Base-by-base conservation (phyloP, 176 grass and related monocot genomes). In the Aegilops longissima region DNA sequence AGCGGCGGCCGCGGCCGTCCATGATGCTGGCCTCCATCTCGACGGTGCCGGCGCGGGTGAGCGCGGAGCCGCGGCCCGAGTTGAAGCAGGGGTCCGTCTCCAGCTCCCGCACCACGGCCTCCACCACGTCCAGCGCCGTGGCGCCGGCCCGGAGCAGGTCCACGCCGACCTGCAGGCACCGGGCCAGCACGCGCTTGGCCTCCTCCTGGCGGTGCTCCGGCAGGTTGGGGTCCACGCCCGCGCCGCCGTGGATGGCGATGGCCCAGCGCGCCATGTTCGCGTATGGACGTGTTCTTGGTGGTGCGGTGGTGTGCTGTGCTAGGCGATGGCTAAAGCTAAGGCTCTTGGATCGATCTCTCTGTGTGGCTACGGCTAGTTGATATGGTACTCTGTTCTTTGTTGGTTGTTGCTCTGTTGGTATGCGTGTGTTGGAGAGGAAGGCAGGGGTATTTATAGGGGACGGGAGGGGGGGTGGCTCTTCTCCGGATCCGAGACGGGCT, bases 1-100 rank as follows among this genome's bases (percentile, higher is more conserved):
- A 99, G 5, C 93, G 90, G 56, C 97, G 88, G 10, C 88, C 92
- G 3, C 76, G 73, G 68, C 97, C 97, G 80, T 96, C 97, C 97
- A 99, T 99, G 82, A 99, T 96, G 84, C 97, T 99, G 59, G 97
- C 87, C 88, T 99, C 97, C 97, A 99, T 99, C 92, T 99, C 97
- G 3, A 99, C 94, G 16, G 97, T 94, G 6, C 97, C 97, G 12
- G 62, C 76, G 44, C 92, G 58, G 13, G 97, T 99, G 58, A 99
- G 87, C 7, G 97, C 97, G 18, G 97, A 99, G 0, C 97, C 97
- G 0, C 97, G 71, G 4, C 97, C 97, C 0, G 97, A 98, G 85
- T 98, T 98, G 87, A 98, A 98, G 82, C 92, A 81, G 0, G 97
- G 97, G 73, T 98, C 97, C 0, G 87, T 83, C 89, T 98, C 94